Evolutionary conservation across 441 rosid species (phyloP), one percentile per base, ranked within the genome.

Genomic region (Adansonia gregorii): DNA sequence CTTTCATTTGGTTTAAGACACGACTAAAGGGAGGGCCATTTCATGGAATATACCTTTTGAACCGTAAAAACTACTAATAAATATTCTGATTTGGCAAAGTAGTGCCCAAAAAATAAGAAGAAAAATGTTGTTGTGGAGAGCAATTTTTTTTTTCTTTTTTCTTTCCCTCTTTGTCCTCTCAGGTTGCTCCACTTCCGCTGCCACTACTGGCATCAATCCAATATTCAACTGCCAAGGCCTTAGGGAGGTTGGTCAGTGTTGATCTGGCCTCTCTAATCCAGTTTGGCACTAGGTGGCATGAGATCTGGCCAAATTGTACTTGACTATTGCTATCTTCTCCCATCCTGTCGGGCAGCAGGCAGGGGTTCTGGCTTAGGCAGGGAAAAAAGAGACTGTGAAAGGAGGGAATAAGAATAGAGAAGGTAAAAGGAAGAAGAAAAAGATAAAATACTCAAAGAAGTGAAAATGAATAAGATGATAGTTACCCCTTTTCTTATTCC

Each of bases 11-110:
- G 72, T 45, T 67, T 15, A 46, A 19, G 8, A 19, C 27, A 4
- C 31, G 12, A 19, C 20, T 14, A 43, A 46, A 20, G 0, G 59
- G 20, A 67, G 31, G 27, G 43, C 3, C 43, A 41, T 66, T 39
- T 66, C 24, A 19, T 67, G 54, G 52, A 45, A 67, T 67, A 19
- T 43, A 4, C 72, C 54, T 67, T 41, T 9, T 5, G 52, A 45
- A 67, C 72, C 27, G 10, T 67, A 67, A 67, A 67, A 19, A 17
- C 27, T 45, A 67, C 17, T 31, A 27, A 66, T 66, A 66, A 66
- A 19, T 67, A 67, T 67, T 4, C 45, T 66, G 51, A 64, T 64
- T 64, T 35, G 68, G 22, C 45, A 64, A 64, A 64, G 10, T 35
- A 17, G 8, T 39, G 2, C 35, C 17, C 1, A 17, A 15, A 8